Base-by-base conservation (phyloP, 768 basidiomycete species). In the Podaxis rugospora region DNA sequence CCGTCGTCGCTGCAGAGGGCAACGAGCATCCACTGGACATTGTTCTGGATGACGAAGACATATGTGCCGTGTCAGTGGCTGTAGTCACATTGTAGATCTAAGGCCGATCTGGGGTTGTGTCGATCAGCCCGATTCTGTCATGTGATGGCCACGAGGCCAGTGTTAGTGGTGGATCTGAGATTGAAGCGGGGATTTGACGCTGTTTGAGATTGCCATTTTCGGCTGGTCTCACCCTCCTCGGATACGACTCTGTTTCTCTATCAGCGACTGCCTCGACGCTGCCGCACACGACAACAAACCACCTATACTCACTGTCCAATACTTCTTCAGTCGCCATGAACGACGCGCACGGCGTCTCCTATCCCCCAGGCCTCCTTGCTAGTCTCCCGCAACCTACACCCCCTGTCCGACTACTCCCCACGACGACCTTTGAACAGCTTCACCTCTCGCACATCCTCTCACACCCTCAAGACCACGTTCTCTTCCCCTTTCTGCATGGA, bases 401-500 rank as follows among this genome's bases (percentile, higher is more conserved):
- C 59, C 66, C 70, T 58, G 69, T 78, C 53, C 72, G 71, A 50
- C 62, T 76, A 1, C 70, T 81, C 56, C 64, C 74, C n/a, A 64
- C 78, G 0, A 13, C 66, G 21, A 73, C 83, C 61, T 92, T 92
- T 68, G 77, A 85, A 2, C 69, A 77, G 18, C 72, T 93, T 54
- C 87, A 89, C 59, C 79, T 84, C 66, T 71, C 76, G n/a, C 83
- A 91, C 64, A 76, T 85, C 63, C 78, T 83, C 61, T 74, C 84
- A 1, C 90, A 95, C 72, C 84, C 91, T 1, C 89, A 89, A 0
- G 93, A 96, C 75, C 78, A 80, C 42, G 81, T 88, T 66, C 83
- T 95, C 60, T 96, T 96, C 71, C 93, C 93, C 0, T 96, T 94
- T 75, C 75, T 93, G 14, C 93, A 95, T 67, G 91, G 93, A 47